Conservation (phyloP, 2,329 filamentous ascomycete species). For the Fusarium chlamydosporum region DNA sequence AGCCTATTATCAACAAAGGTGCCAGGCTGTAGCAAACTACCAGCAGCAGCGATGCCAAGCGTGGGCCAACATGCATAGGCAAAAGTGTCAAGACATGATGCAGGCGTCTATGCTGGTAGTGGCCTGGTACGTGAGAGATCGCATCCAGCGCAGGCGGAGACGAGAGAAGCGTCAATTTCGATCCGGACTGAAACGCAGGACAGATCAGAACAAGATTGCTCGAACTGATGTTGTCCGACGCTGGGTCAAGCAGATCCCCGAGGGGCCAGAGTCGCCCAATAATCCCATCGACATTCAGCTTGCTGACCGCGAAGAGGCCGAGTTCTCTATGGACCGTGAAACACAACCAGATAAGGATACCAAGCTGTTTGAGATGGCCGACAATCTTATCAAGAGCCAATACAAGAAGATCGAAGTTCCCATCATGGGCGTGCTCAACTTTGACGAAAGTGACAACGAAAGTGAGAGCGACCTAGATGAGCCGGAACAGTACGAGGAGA, state of each 20-base stretch:
- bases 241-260: slow-evolving; percentile 61
- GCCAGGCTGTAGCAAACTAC: slow-evolving; percentile 62
- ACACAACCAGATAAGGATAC: slow-evolving; percentile 58
- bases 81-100: slow-evolving; percentile 64
- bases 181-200: slow-evolving; percentile 56
- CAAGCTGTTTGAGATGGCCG: slow-evolving; percentile 61
- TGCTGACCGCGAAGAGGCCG: slow-evolving; percentile 57
- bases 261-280: slow-evolving; percentile 54
- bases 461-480: slow-evolving; percentile 55
- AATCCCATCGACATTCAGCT: slow-evolving; percentile 46
- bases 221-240: slow-evolving; percentile 60
- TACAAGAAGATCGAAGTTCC: slow-evolving; percentile 63
- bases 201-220: slow-evolving; percentile 54
- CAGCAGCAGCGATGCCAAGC: slow-evolving; percentile 65
- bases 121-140: slow-evolving; percentile 65
- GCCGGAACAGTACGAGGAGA: slow-evolving; percentile 49
- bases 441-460: slow-evolving; percentile 62
- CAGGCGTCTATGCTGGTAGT: slow-evolving; percentile 65
- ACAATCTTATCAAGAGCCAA: slow-evolving; percentile 64
- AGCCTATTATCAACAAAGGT: slow-evolving; percentile 64
- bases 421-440: slow-evolving; percentile 60
- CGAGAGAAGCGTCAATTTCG: slow-evolving; percentile 60
- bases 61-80: slow-evolving; percentile 63
- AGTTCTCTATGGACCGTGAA: slow-evolving; percentile 60
- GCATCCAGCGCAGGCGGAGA: slow-evolving; percentile 60